Percentiles rank a stretch among this genome's conserved stretches.
phyloP scores from a whole-genome alignment of 352 stramenopile genomes.

The Phytophthora boehmeriae region DNA sequence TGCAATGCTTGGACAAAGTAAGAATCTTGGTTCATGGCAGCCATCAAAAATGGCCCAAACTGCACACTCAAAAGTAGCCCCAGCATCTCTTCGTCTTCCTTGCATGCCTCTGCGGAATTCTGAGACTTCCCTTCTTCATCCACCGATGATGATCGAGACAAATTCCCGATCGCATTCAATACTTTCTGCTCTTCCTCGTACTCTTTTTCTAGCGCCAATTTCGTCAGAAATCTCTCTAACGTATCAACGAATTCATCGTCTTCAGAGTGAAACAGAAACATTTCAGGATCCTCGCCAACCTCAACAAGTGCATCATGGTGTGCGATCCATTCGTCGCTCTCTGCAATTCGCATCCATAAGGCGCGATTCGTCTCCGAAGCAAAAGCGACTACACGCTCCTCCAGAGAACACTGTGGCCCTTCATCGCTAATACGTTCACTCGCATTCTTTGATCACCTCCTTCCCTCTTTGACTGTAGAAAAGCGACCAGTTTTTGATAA shows the following conservation, averaged over 20 bases:
- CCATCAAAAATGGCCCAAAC: slow-evolving; percentile 55
- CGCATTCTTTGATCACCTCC: neutral
- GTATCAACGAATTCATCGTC: slow-evolving; percentile 42
- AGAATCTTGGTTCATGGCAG: slow-evolving; percentile 59
- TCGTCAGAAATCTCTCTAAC: slow-evolving; percentile 45
- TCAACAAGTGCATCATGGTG: slow-evolving; percentile 53
- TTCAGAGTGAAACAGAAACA: slow-evolving; percentile 73
- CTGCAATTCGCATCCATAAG: slow-evolving; percentile 32
- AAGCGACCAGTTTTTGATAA: slow-evolving; percentile 55
- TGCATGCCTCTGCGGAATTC: neutral
- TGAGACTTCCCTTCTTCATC: slow-evolving; percentile 27
- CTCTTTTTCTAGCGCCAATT: slow-evolving; percentile 28
- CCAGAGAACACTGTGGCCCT: slow-evolving; percentile 23
- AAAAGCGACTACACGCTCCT: slow-evolving; percentile 44
- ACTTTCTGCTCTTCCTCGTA: slow-evolving; percentile 22
- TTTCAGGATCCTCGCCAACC: slow-evolving; percentile 67
- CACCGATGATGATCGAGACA: slow-evolving; percentile 17
- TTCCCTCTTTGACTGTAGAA: slow-evolving; percentile 36
- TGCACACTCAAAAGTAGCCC: slow-evolving; percentile 53
- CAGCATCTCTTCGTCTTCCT: slow-evolving; percentile 39
- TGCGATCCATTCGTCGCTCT: slow-evolving; percentile 33
- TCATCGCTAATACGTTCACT: neutral
- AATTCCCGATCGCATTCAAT: slow-evolving; percentile 23
- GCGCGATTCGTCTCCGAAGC: slow-evolving; percentile 21
- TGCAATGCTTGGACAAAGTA: slow-evolving; percentile 64